Evolutionary conservation across 148 eudicot species (phyloP).

Genomic region (Agrostemma githago): DNA sequence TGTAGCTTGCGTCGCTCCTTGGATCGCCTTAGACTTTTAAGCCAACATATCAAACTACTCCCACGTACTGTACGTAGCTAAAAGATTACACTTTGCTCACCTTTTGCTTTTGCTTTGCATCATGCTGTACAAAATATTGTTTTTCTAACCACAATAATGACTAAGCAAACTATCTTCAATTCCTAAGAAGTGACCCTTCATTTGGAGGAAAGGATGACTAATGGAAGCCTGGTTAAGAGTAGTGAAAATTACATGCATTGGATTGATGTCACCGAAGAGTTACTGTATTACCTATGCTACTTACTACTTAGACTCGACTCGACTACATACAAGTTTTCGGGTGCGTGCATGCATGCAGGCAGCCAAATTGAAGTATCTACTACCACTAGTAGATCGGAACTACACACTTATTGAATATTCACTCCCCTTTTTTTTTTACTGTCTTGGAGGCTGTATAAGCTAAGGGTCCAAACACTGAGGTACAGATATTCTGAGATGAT

Average conservation of each 20-base stretch:
- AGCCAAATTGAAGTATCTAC: not conserved
- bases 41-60: conserved; percentile 23
- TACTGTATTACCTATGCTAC: not conserved
- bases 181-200: not conserved
- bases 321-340: too few species aligned
- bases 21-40: conserved; percentile 9
- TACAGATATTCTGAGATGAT: conserved; percentile 12
- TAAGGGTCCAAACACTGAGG: conserved; percentile 19
- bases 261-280: not conserved
- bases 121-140: conserved; percentile 25
- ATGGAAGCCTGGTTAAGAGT: conserved; percentile 19
- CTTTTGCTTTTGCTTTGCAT: conserved; percentile 23
- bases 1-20: conserved; percentile 36
- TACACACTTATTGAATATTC: conserved; percentile 25
- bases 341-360: not conserved
- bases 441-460: conserved; percentile 18
- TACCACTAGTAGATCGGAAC: conserved; percentile 3
- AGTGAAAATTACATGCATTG: conserved; percentile 19
- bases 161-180: conserved; percentile 13
- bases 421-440: conserved; percentile 5
- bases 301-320: too few species aligned
- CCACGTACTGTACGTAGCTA: not conserved
- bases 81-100: conserved; percentile 15
- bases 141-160: conserved; percentile 19
- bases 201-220: conserved; percentile 2